Percentiles rank a stretch among this genome's conserved stretches.
Conservation (phyloP, 352 stramenopile genomes). For the Globisporangium acanthophoron region DNA sequence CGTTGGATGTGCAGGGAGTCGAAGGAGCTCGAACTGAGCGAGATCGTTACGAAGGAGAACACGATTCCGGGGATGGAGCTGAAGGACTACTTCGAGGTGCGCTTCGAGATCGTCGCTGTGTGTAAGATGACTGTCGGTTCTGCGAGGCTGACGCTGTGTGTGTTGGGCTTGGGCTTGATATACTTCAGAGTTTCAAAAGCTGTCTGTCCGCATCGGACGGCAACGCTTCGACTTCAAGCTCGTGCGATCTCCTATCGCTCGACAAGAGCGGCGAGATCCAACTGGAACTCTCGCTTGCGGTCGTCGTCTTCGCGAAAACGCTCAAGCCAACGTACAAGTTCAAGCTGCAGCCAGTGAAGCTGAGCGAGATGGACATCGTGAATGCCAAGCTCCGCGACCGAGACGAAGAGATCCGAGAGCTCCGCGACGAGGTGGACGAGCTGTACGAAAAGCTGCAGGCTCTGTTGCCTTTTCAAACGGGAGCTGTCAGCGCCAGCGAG, state of each 20-base stretch:
- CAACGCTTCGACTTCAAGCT: background rate
- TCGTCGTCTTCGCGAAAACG: conserved; percentile 5
- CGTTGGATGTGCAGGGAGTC: conserved; percentile 3
- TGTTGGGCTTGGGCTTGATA: background rate
- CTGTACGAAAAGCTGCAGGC: background rate
- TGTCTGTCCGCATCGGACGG: background rate
- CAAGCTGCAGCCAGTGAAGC: conserved; percentile 1
- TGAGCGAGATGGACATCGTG: conserved; percentile 11
- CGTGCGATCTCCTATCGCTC: background rate
- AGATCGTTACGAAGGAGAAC: conserved; percentile 3
- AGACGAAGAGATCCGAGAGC: conserved; percentile 6
- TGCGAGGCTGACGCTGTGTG: background rate
- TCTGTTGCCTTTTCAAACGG: no score
- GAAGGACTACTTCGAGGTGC: conserved; percentile 10
- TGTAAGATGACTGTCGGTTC: background rate
- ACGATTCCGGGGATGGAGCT: conserved; percentile 7
- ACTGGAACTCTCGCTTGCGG: conserved; percentile 1
- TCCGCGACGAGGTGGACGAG: conserved; percentile 5
- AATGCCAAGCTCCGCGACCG: conserved; percentile 7
- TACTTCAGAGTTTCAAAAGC: conserved; percentile 5
- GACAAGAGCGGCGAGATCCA: background rate
- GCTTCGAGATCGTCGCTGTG: background rate
- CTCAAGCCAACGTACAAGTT: conserved; percentile 7
- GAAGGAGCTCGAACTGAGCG: conserved; percentile 6
- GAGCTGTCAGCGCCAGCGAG: background rate